Evolutionary conservation across 768 basidiomycete genomes (phyloP).

Genomic region (Suillus ampliporus): DNA sequence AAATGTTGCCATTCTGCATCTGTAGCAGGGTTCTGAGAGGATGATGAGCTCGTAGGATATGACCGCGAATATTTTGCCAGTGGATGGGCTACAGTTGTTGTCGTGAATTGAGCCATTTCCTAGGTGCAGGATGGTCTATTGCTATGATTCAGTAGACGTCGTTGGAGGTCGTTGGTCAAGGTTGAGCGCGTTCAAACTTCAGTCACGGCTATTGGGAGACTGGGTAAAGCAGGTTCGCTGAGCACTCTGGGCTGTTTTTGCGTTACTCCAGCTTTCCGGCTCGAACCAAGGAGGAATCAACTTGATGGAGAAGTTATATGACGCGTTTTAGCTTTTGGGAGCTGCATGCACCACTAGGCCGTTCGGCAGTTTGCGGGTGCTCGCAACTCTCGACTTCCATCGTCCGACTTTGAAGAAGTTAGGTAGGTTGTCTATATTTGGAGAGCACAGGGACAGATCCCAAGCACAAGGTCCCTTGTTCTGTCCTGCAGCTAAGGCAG

Average conservation of each 20-base stretch:
- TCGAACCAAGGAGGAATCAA: too few relatives aligned
- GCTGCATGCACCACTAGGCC: too few relatives aligned
- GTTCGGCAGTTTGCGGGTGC: too few relatives aligned
- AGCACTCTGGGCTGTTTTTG: too few relatives aligned
- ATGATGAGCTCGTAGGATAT: slow-evolving; percentile 45
- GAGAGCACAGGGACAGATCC: background rate
- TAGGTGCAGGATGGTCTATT: background rate
- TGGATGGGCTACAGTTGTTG: slow-evolving; percentile 59
- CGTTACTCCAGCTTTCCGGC: too few relatives aligned
- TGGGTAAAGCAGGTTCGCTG: too few relatives aligned
- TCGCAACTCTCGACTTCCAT: background rate
- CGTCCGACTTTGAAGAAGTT: background rate
- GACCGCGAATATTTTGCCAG: slow-evolving; percentile 74
- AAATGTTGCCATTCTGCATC: slow-evolving; percentile 79
- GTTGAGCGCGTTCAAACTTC: too few relatives aligned
- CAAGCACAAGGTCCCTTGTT: background rate
- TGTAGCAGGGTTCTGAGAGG: slow-evolving; percentile 21
- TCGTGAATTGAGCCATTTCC: slow-evolving; percentile 47
- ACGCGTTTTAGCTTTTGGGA: too few relatives aligned
- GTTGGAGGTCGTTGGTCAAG: too few relatives aligned
- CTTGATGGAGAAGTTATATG: too few relatives aligned
- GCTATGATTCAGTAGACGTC: too few relatives aligned
- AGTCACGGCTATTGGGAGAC: too few relatives aligned
- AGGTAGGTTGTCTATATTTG: background rate
- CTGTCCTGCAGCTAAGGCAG: background rate